Evolutionary conservation across 2,329 filamentous ascomycete species (phyloP), one percentile per base, ranked within the genome.

Genomic region (Claviceps cyperi): DNA sequence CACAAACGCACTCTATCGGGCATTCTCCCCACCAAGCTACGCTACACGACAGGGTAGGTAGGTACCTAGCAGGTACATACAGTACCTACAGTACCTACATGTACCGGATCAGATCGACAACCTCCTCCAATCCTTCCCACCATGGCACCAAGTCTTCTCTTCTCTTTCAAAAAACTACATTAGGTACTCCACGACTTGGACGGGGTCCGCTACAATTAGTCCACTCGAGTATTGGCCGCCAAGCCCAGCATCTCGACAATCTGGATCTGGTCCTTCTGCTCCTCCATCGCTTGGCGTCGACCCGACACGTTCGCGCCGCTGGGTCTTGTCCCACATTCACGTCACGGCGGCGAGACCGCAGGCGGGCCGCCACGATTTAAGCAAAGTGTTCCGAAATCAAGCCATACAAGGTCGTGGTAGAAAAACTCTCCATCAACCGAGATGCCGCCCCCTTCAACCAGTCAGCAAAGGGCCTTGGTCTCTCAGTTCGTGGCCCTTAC

Each of bases 401-500:
- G 19, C 17, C 40, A 13, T 28, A 11, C 13, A 15, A 32, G 4
- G 47, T 39, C 32, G 47, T 22, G 28, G 9, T 19, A 14, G 28
- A 43, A 47, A 28, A n/a, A 9, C 21, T 21, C 5, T 22, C 21
- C 21, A 46, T 38, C 38, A 47, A 53, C 60, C 48, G 48, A 69
- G 48, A 70, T 70, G 68, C 62, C 68, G 51, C 64, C 65, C 35
- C 59, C 61, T 43, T 63, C 65, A 38, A 53, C 60, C 37, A 55
- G 66, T 46, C 64, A 67, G 53, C 66, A 73, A 56, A 71, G 67
- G 62, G 58, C 62, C 40, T 51, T 69, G 56, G 59, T 68, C 52
- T 55, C 59, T 47, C 64, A 73, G 58, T 75, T 76, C 54, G 58
- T 68, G 47, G 54, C 61, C 47, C 57, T 69, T 45, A 75, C 73